Evolutionary conservation across 768 basidiomycete genomes (phyloP).

Genomic region (Termitomyces sp.): DNA sequence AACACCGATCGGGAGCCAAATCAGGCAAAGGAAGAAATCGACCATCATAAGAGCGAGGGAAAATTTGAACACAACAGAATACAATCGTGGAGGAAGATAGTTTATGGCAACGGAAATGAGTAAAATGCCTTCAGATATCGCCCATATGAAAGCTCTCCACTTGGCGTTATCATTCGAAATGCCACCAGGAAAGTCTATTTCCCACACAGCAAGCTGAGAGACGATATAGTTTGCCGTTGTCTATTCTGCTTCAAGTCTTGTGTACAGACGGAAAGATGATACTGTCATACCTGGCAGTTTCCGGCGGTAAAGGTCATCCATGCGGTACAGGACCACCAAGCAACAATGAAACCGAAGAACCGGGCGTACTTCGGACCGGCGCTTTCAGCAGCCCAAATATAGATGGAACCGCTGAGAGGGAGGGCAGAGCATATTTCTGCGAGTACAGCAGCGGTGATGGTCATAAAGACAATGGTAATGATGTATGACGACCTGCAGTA

Average conservation of each 20-base stretch:
- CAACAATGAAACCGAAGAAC: conserved; percentile 85
- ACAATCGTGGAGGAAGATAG: conserved; percentile 72
- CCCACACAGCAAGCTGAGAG: conserved; percentile 78
- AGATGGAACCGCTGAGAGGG: conserved; percentile 86
- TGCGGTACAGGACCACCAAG: conserved; percentile 93
- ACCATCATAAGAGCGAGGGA: conserved; percentile 72
- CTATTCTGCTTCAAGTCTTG: conserved; percentile 30
- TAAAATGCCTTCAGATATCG: conserved; percentile 68
- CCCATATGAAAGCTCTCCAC: conserved; percentile 86
- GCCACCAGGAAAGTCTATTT: conserved; percentile 80
- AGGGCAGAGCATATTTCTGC: conserved; percentile 91
- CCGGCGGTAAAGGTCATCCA: conserved; percentile 94
- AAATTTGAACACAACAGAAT: conserved; percentile 74
- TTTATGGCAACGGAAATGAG: conserved; percentile 76
- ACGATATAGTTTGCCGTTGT: conserved; percentile 88
- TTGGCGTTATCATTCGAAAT: conserved; percentile 64
- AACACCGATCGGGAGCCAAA: conserved; percentile 92
- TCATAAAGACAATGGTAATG: conserved; percentile 82
- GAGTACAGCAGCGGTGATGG: conserved; percentile 79
- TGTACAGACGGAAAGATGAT: neutral
- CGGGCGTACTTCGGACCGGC: conserved; percentile 84
- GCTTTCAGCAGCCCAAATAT: conserved; percentile 92
- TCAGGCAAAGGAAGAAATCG: conserved; percentile 83
- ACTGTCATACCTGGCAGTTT: conserved; percentile 67
- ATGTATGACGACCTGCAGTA: conserved; percentile 73